A percentile compares a stretch with the other conserved stretches of the same genome.
Conservation (phyloP, 495 filamentous ascomycete species). For the Penicillium pancosmium region DNA sequence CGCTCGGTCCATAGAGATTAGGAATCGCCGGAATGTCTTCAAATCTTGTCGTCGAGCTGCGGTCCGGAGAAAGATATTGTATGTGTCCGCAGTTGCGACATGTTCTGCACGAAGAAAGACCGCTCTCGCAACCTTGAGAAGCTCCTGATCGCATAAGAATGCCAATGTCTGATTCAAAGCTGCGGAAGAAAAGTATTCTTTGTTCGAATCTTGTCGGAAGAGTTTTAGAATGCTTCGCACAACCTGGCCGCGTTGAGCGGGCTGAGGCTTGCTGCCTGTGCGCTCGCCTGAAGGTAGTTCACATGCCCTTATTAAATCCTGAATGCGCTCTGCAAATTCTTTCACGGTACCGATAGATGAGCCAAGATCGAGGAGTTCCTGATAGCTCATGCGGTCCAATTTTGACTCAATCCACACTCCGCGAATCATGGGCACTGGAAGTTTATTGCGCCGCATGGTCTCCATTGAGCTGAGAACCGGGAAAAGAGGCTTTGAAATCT, state of each 20-base stretch:
- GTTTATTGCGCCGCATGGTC: slow-evolving; percentile 19
- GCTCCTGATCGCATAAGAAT: slow-evolving; percentile 38
- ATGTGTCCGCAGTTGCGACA: slow-evolving; percentile 44
- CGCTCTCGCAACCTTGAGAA: slow-evolving; percentile 27
- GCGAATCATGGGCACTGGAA: slow-evolving; percentile 33
- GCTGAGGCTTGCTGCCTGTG: background rate
- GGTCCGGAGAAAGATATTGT: slow-evolving; percentile 45
- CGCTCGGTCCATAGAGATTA: slow-evolving; percentile 36
- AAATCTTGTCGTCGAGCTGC: slow-evolving; percentile 41
- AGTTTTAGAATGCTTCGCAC: slow-evolving; percentile 23
- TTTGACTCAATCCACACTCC: slow-evolving; percentile 33
- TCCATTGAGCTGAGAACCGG: slow-evolving; percentile 34
- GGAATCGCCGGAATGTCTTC: slow-evolving; percentile 30
- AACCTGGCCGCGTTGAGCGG: slow-evolving; percentile 11
- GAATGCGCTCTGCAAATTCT: slow-evolving; percentile 38
- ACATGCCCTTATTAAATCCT: slow-evolving; percentile 29
- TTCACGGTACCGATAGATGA: slow-evolving; percentile 26
- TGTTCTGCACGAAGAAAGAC: slow-evolving; percentile 37
- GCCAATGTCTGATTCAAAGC: slow-evolving; percentile 45
- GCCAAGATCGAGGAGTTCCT: slow-evolving; percentile 12
- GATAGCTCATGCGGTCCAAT: slow-evolving; percentile 6
- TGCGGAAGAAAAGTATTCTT: slow-evolving; percentile 37
- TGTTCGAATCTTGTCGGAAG: slow-evolving; percentile 27
- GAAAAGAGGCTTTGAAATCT: slow-evolving; percentile 33
- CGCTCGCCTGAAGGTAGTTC: slow-evolving; percentile 1